Evolutionary conservation across 805 yeast genomes (phyloP), one percentile per base, ranked within the genome.

Genomic region (Yamadazyma ubonensis): DNA sequence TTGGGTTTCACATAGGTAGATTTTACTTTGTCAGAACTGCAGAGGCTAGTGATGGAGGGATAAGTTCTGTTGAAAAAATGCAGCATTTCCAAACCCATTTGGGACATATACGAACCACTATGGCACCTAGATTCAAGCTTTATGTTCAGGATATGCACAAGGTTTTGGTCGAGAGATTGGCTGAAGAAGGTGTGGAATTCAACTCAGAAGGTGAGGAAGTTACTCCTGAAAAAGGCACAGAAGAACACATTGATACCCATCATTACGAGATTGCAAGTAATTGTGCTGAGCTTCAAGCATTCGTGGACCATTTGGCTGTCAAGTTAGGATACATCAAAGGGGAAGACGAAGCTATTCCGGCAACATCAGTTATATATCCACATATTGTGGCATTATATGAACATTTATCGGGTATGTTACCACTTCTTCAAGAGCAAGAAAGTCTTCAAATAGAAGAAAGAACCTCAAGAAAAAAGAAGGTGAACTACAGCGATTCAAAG

Each of bases 81-180:
- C 50, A 46, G n/a, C 35, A 43, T 5, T 46, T 52, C 5, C 53
- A 57, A 51, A 35, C 53, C 1, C 39, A 38, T 26, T 33, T 28
- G 33, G 21, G 33, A 10, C 26, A 15, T 6, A 21, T 37, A 4
- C 31, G 33, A 27, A 38, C 43, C 8, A 9, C 32, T 7, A 17
- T 29, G 5, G 41, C 41, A n/a, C 57, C 70, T 1, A 41, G 48
- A 2, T 70, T 70, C 55, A 67, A 65, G 33, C 45, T 70, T 21
- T 70, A 67, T 42, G 73, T 70, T 11, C 67, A 68, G 38, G 73
- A 70, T 45, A 65, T 63, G 1, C 62, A 66, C 41, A 41, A 50
- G 18, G 52, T 64, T 57, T 50, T 70, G 33, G 42, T 44, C 6
- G 57, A 56, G 3, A 46, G 61, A 1, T 53, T 69, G 9, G 42